These are phyloP conservation scores for Aquilaria yunnanensis DNA, from an alignment of 345 rosid genomes.

Conservation along the genomic window DNA sequence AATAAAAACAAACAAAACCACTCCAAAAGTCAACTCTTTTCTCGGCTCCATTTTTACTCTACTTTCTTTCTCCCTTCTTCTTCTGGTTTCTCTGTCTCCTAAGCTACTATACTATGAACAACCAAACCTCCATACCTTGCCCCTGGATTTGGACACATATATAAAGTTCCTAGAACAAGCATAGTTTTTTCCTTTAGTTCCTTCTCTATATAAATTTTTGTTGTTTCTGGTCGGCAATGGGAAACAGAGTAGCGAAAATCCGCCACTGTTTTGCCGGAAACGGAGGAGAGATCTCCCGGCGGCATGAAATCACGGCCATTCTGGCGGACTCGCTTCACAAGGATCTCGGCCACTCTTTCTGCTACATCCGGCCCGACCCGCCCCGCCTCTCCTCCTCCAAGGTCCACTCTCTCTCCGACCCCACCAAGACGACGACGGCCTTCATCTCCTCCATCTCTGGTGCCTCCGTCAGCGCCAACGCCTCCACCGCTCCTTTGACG, in stretches of 20 bases:
- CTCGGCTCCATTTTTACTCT: too few species aligned
- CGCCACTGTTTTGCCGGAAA: conserved; percentile 50
- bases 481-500: conserved; percentile 57
- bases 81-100: too few species aligned
- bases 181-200: too few species aligned
- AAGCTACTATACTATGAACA: too few species aligned
- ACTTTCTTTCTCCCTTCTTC: too few species aligned
- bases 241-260: conserved; percentile 54
- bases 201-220: neutral
- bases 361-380: conserved; percentile 60
- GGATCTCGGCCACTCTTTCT: conserved; percentile 79
- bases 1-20: too few species aligned
- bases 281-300: conserved; percentile 49
- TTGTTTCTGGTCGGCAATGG: conserved; percentile 32
- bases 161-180: too few species aligned
- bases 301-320: conserved; percentile 42
- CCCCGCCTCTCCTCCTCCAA: conserved; percentile 36
- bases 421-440: conserved; percentile 39
- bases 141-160: too few species aligned
- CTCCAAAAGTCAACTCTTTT: too few species aligned
- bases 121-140: too few species aligned
- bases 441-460: conserved; percentile 84
- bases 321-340: conserved; percentile 29
- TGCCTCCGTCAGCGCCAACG: conserved; percentile 89
- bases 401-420: conserved; percentile 40